These are phyloP conservation scores for Tulasnella sp. DNA, from an alignment of 768 basidiomycete genomes.

Conservation along the genomic window DNA sequence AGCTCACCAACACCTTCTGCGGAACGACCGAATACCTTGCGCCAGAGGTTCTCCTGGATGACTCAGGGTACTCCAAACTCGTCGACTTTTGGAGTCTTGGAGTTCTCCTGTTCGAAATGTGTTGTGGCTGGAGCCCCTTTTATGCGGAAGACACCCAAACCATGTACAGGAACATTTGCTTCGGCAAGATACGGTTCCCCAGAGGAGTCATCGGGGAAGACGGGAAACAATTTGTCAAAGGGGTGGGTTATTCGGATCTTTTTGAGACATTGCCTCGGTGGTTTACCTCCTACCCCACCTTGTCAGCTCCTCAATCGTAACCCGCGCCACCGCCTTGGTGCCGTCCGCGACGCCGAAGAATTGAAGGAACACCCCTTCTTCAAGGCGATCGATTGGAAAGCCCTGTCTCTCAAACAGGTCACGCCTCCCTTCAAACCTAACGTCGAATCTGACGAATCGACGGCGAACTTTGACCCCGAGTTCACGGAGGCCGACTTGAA, in stretches of 20 bases:
- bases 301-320: conserved; percentile 88
- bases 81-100: conserved; percentile 98
- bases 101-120: conserved; percentile 97
- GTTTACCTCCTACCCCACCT: not conserved
- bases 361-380: conserved; percentile 96
- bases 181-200: conserved; percentile 97
- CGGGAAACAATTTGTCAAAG: conserved; percentile 98
- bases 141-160: conserved; percentile 99
- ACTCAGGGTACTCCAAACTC: conserved; percentile 95
- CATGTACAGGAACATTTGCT: conserved; percentile 99
- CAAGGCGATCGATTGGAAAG: conserved; percentile 79
- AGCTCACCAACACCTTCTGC: conserved; percentile 98
- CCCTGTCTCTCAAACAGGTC: conserved; percentile 73
- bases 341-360: conserved; percentile 79
- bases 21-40: conserved; percentile 98
- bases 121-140: conserved; percentile 99
- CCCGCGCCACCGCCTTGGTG: conserved; percentile 93
- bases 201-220: conserved; percentile 94
- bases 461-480: conserved; percentile 96
- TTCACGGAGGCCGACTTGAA: conserved; percentile 88
- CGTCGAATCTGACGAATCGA: conserved; percentile 96
- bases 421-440: conserved; percentile 96
- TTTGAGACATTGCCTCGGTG: too few relatives aligned
- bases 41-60: conserved; percentile 95
- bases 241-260: conserved; percentile 35